Evolutionary conservation across 495 filamentous ascomycete genomes (phyloP).

Genomic region (Friedmanniomyces simplex): DNA sequence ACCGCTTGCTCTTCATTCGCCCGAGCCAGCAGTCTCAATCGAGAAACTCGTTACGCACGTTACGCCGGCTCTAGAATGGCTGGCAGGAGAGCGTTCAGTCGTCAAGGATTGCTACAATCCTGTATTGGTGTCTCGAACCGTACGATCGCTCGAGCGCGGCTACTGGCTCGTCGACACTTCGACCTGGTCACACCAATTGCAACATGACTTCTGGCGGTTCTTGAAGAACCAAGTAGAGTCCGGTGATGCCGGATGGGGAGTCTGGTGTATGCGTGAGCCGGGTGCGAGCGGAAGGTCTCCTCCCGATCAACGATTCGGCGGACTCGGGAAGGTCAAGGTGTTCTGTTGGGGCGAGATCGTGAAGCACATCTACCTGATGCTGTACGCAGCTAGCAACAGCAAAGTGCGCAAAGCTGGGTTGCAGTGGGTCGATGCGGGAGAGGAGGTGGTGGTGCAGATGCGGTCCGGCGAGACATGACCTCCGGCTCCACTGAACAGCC

Average conservation of each 20-base stretch:
- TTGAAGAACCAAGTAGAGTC: constrained; percentile 6
- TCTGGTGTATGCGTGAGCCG: constrained; percentile 19
- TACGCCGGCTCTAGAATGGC: constrained; percentile 3
- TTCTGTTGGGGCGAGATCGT: constrained; percentile 26
- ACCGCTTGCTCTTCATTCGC: constrained; percentile 1
- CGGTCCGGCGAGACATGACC: neutral
- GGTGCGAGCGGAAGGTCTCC: neutral
- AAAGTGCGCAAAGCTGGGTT: constrained; percentile 13
- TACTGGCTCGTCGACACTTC: constrained; percentile 19
- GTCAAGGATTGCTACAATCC: constrained; percentile 6
- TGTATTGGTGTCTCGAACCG: constrained; percentile 6
- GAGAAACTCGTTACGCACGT: constrained; percentile 11
- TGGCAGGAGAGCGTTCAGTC: constrained; percentile 4
- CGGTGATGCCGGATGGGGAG: constrained; percentile 19
- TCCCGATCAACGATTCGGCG: neutral
- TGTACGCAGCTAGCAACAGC: constrained; percentile 21
- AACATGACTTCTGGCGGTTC: constrained; percentile 20
- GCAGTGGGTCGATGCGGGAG: constrained; percentile 19
- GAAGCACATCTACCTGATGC: constrained; percentile 22
- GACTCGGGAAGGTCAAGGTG: constrained; percentile 18
- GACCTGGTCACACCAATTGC: constrained; percentile 5
- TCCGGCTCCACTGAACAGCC: neutral
- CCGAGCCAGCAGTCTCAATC: constrained; percentile 3
- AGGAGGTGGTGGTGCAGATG: constrained; percentile 20
- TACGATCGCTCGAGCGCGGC: constrained; percentile 18